Conservation (phyloP, 108 stramenopile genomes). For the Heterococcus sp. region DNA sequence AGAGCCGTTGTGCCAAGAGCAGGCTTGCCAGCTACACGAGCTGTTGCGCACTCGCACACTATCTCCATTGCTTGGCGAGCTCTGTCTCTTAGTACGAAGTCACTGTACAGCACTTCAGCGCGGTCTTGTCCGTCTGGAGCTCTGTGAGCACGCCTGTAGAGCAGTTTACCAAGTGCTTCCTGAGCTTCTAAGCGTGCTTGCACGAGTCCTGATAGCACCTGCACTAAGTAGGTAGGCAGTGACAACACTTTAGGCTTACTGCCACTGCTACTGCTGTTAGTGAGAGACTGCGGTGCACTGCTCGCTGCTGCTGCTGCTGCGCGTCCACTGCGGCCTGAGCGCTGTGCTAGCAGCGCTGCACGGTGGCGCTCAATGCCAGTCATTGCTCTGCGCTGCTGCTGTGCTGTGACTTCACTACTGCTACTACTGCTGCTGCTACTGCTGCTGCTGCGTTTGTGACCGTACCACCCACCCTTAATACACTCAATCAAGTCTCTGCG, state of each 20-base stretch:
- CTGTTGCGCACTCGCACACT: slow-evolving; percentile 44
- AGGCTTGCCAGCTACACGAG: slow-evolving; percentile 29
- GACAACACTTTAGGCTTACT: slow-evolving; percentile 17
- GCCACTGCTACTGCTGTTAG: background rate
- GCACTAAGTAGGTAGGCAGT: slow-evolving; percentile 38
- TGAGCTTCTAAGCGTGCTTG: slow-evolving; percentile 39
- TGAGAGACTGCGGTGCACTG: no score
- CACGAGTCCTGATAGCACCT: slow-evolving; percentile 32
- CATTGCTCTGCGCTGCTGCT: background rate
- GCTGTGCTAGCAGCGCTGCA: background rate
- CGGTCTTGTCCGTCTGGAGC: slow-evolving; percentile 30
- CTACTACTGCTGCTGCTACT: background rate
- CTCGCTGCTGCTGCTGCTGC: no score
- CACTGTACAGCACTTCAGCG: slow-evolving; percentile 25
- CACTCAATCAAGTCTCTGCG: slow-evolving; percentile 35
- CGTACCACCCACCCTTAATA: slow-evolving; percentile 44
- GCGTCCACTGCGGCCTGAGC: background rate
- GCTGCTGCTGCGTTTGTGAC: background rate
- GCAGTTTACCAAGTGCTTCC: slow-evolving; percentile 34
- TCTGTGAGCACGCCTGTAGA: slow-evolving; percentile 19
- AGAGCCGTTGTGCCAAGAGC: slow-evolving; percentile 25
- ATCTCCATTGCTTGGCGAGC: slow-evolving; percentile 45
- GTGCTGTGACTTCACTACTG: background rate
- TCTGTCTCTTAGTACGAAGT: slow-evolving; percentile 36
- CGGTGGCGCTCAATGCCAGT: background rate